phyloP scores from a whole-genome alignment of 306 rosid genomes.

The Cucurbita moschata region DNA sequence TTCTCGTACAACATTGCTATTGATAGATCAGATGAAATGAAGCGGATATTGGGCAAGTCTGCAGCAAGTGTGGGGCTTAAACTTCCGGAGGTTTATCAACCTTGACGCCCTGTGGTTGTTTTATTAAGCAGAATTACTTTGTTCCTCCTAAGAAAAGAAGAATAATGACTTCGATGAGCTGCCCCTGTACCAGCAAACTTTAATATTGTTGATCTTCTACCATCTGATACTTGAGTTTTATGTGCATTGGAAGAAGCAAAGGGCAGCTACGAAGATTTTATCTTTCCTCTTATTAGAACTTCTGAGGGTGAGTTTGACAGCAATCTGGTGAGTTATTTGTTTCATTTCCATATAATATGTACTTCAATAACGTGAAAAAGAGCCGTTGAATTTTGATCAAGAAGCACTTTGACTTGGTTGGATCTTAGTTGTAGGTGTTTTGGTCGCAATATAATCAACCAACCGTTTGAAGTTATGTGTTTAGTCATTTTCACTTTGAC shows the following conservation, averaged over 20 bases:
- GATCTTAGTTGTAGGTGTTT: too few relatives aligned
- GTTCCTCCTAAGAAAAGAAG: background rate
- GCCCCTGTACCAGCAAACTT: background rate
- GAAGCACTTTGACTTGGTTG: too few relatives aligned
- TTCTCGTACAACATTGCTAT: slow-evolving; percentile 86
- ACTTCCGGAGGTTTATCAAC: slow-evolving; percentile 67
- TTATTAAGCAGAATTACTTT: background rate
- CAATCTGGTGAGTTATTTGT: background rate
- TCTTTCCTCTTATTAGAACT: background rate
- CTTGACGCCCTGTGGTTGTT: slow-evolving; percentile 19
- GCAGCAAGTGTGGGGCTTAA: slow-evolving; percentile 88
- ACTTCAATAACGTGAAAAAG: background rate
- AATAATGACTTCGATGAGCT: background rate
- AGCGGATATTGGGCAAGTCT: slow-evolving; percentile 66
- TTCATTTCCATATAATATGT: background rate
- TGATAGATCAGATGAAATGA: slow-evolving; percentile 76
- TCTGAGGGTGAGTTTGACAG: background rate
- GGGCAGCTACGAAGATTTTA: background rate
- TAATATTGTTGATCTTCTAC: background rate
- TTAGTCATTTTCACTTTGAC: too few relatives aligned
- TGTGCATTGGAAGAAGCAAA: background rate
- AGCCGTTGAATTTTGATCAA: background rate
- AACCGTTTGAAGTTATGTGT: too few relatives aligned
- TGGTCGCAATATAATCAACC: too few relatives aligned
- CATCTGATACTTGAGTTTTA: background rate